Percentiles rank a stretch among this genome's conserved stretches.
Conservation (phyloP, 73 alveolate genomes). For the Tetrahymena thermophila region DNA sequence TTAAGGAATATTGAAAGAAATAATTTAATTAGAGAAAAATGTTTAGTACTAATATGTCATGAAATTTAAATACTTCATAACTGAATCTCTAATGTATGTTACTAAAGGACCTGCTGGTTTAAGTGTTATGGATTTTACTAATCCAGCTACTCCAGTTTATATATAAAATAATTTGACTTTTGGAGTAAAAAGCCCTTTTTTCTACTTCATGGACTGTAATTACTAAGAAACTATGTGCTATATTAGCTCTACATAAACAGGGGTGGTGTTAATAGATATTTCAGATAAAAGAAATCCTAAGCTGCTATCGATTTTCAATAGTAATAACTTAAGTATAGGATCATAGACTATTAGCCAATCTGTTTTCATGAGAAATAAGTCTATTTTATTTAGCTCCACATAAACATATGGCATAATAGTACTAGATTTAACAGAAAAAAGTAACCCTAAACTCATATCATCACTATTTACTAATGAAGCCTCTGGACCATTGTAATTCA, state of each 20-base stretch:
- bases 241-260: not conserved
- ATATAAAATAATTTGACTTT: not conserved
- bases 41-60: not conserved
- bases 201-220: not conserved
- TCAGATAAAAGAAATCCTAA: not conserved
- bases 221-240: not conserved
- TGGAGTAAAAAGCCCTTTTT: not conserved
- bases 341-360: too few relatives aligned
- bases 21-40: not conserved
- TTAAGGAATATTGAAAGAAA: not conserved
- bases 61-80: not conserved
- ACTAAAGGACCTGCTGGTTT: not conserved
- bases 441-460: not conserved
- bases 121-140: not conserved
- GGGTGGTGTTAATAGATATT: not conserved
- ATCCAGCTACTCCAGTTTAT: not conserved
- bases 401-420: too few relatives aligned
- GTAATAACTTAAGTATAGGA: too few relatives aligned
- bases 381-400: too few relatives aligned
- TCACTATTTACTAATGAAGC: not conserved
- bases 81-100: not conserved
- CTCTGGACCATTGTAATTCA: not conserved
- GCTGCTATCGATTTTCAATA: too few relatives aligned
- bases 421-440: too few relatives aligned
- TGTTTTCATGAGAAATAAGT: too few relatives aligned